Evolutionary conservation across 495 filamentous ascomycete genomes (phyloP), one percentile per base, ranked within the genome.

Genomic region (Cryomyces minteri): DNA sequence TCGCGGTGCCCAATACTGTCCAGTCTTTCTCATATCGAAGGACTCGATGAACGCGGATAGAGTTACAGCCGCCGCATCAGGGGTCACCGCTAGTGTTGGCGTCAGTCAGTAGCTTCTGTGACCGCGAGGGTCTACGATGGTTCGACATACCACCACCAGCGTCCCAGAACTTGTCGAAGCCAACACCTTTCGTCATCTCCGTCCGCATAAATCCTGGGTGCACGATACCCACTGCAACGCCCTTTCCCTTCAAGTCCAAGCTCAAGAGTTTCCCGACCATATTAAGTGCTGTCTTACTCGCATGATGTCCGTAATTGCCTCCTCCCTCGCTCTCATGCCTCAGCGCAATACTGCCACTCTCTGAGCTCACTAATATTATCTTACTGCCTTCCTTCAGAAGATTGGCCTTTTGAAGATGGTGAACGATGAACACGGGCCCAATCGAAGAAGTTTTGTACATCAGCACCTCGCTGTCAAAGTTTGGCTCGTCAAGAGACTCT

Each of bases 171-270:
- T 80, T 71, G 54, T 84, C 79, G 53, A 81, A 83, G 7, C 75
- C 79, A 29, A 83, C 79, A 4, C 62, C 62, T 50, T 66, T 72
- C 5, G 79, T 82, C 76, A 82, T 80, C 53, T 82, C 76, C 12
- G 79, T 83, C 41, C 79, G 62, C 78, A 85, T 81, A 55, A 83
- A 83, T 0, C 79, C 78, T 4, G 80, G 79, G 58, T 85, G 80
- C 14, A 84, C 67, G 43, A 83, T 62, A 5, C 69, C 76, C 6
- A 85, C 73, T 2, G 77, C 67, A 42, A 85, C 68, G 0, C 68
- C 73, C 38, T 75, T 63, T 0, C 70, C 65, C 56, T 77, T 76
- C 18, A 85, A 58, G 55, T 85, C 80, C 49, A 82, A 57, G 51
- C 71, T 75, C 32, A 85, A 57, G 39, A 85, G 63, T 53, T 79